Evolutionary conservation across 1,284 basidiomycete species (phyloP).

Genomic region (Malassezia sp.): DNA sequence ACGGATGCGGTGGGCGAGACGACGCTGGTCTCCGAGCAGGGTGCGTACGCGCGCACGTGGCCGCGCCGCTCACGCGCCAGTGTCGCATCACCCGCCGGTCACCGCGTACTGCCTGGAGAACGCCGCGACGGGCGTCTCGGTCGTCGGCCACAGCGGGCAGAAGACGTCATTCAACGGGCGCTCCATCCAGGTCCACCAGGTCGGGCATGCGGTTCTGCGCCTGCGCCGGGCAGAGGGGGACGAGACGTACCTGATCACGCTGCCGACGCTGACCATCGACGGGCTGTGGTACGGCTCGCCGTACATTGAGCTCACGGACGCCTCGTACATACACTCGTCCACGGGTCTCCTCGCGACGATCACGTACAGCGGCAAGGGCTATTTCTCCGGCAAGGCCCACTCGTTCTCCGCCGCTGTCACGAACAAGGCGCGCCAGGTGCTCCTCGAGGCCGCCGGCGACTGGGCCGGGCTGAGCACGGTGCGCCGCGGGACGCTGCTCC

Average conservation of each 20-base stretch:
- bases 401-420: conserved; percentile 71
- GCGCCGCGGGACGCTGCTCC: conserved; percentile 29
- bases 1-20: conserved; percentile 69
- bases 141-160: conserved; percentile 85
- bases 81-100: conserved; percentile 54
- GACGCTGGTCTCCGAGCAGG: conserved; percentile 82
- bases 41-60: conserved; percentile 51
- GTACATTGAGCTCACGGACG: conserved; percentile 76
- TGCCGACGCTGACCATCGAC: conserved; percentile 52
- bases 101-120: conserved; percentile 63
- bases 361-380: conserved; percentile 78
- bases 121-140: conserved; percentile 62
- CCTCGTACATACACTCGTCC: conserved; percentile 69
- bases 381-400: conserved; percentile 86
- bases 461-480: conserved; percentile 66
- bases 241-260: conserved; percentile 71
- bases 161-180: conserved; percentile 65
- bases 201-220: conserved; percentile 79
- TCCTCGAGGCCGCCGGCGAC: conserved; percentile 67
- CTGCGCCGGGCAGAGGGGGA: conserved; percentile 59
- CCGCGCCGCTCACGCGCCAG: neutral
- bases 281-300: conserved; percentile 53
- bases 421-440: conserved; percentile 48
- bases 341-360: conserved; percentile 61
- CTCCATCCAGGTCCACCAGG: conserved; percentile 82